These are phyloP conservation scores for Crithidia fasciculata DNA, from an alignment of 208 protist genomes.

Conservation along the genomic window DNA sequence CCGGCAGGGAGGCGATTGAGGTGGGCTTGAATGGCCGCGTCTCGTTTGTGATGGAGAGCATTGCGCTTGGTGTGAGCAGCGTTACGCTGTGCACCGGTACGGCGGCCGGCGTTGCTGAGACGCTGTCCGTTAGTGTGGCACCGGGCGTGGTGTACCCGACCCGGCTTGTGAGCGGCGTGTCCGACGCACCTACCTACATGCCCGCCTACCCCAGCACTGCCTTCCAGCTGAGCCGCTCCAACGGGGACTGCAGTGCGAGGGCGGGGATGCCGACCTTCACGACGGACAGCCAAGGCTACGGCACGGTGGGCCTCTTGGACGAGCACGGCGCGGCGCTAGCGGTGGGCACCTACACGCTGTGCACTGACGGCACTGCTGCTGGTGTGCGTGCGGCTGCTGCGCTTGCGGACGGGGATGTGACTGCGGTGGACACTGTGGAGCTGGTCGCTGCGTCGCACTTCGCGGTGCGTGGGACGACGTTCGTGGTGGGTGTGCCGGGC, in stretches of 20 bases:
- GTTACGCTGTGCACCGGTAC: slow-evolving; percentile 53
- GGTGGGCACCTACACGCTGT: slow-evolving; percentile 68
- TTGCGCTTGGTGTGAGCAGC: slow-evolving; percentile 27
- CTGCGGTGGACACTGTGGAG: slow-evolving; percentile 38
- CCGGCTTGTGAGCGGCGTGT: slow-evolving; percentile 41
- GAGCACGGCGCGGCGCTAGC: slow-evolving; percentile 25
- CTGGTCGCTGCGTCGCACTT: slow-evolving; percentile 52
- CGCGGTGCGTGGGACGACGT: slow-evolving; percentile 47
- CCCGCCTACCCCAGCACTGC: slow-evolving; percentile 43
- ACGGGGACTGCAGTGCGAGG: slow-evolving; percentile 28
- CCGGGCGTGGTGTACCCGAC: slow-evolving; percentile 50
- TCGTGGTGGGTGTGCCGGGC: slow-evolving; percentile 53
- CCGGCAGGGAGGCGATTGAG: slow-evolving; percentile 28
- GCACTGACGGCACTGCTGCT: slow-evolving; percentile 28
- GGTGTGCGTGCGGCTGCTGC: too few species aligned
- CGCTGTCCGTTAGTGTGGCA: slow-evolving; percentile 35
- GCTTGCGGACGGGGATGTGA: background rate
- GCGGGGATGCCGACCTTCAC: slow-evolving; percentile 45
- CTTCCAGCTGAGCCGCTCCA: slow-evolving; percentile 45
- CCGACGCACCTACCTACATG: slow-evolving; percentile 45
- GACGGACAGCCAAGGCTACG: slow-evolving; percentile 56
- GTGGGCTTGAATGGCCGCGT: slow-evolving; percentile 19
- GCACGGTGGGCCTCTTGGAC: slow-evolving; percentile 36
- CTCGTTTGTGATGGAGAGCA: slow-evolving; percentile 25
- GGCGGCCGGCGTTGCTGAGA: slow-evolving; percentile 31